Conservation (phyloP, 331 rosid species). For the Pyrus hybrid region DNA sequence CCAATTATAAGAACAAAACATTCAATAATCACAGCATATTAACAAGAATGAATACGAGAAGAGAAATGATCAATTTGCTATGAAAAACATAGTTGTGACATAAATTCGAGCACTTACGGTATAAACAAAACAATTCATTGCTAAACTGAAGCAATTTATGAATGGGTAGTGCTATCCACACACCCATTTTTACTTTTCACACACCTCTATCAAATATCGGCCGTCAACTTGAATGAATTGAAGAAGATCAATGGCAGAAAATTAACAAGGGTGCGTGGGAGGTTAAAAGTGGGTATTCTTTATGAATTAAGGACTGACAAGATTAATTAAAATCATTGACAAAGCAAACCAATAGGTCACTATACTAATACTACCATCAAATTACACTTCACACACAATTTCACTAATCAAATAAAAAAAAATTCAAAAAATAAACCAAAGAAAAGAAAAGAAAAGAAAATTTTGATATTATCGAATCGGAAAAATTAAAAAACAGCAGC, state of each 20-base stretch:
- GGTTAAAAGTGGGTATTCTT: too few species aligned
- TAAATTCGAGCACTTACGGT: not conserved
- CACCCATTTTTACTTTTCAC: too few species aligned
- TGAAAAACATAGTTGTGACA: not conserved
- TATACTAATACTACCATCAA: not conserved
- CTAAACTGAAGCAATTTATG: not conserved
- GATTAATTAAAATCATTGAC: not conserved
- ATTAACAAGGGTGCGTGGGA: too few species aligned
- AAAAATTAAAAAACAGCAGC: not conserved
- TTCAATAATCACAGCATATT: not conserved
- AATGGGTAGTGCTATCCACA: not conserved
- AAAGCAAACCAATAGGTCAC: not conserved
- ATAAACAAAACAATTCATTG: not conserved
- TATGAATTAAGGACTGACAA: not conserved
- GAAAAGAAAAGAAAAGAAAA: not conserved
- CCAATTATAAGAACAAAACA: not conserved
- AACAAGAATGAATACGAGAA: not conserved
- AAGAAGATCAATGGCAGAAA: too few species aligned
- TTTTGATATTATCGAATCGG: not conserved
- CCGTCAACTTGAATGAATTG: too few species aligned
- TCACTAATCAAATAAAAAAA: not conserved
- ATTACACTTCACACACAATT: not conserved
- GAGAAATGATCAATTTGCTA: not conserved
- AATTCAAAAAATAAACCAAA: not conserved
- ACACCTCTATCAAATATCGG: too few species aligned